Conservation (phyloP, 768 basidiomycete species). For the Lentinula boryana region DNA sequence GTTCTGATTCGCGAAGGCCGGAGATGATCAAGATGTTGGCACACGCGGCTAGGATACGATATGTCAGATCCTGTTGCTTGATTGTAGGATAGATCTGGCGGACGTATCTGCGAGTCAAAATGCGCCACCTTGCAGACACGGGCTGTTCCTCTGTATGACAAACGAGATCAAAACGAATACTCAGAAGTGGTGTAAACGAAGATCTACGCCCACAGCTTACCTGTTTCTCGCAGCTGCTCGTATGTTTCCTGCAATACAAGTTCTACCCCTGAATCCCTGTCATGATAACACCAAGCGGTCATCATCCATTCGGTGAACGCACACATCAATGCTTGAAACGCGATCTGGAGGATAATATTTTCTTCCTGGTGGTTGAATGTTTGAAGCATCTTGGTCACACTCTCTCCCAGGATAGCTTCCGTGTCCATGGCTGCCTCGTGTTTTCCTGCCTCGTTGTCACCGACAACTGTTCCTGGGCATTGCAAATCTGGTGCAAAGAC, state of each 20-base stretch:
- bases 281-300: slow-evolving; percentile 13
- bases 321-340: slow-evolving; percentile 13
- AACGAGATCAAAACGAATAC: not conserved
- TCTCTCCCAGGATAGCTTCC: slow-evolving; percentile 10
- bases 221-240: slow-evolving; percentile 9
- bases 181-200: not conserved
- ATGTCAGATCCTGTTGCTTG: slow-evolving; percentile 1
- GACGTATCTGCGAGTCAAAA: slow-evolving; percentile 11
- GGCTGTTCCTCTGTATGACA: slow-evolving; percentile 8
- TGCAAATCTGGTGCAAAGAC: slow-evolving; percentile 11
- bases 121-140: slow-evolving; percentile 10
- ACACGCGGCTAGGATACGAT: slow-evolving; percentile 30
- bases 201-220: not conserved
- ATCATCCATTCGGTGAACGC: slow-evolving; percentile 13
- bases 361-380: slow-evolving; percentile 10
- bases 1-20: slow-evolving; percentile 24
- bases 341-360: slow-evolving; percentile 8
- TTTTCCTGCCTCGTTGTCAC: slow-evolving; percentile 10
- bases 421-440: slow-evolving; percentile 3
- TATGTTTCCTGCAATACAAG: slow-evolving; percentile 15
- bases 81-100: slow-evolving; percentile 5
- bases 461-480: slow-evolving; percentile 8
- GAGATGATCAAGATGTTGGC: slow-evolving; percentile 35
- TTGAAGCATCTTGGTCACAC: slow-evolving; percentile 9
- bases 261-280: slow-evolving; percentile 9